Conservation (phyloP, 202 grass and related monocot genomes). For the Elaeis oleifera region DNA sequence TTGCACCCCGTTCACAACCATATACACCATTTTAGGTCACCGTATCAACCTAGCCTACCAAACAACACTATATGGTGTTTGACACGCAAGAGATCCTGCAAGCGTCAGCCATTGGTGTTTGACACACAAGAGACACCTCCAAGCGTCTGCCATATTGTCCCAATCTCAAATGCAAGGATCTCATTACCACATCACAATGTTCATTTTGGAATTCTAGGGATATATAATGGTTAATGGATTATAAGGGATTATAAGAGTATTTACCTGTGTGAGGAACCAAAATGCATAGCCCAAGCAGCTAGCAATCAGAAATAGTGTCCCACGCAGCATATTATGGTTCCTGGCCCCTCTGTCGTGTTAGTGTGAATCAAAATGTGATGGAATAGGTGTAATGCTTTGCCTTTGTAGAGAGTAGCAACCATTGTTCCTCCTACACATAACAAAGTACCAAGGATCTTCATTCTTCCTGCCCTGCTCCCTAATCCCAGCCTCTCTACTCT, state of each 20-base stretch:
- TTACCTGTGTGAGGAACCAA: constrained; percentile 27
- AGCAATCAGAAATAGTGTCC: constrained; percentile 26
- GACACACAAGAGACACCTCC: too few species aligned
- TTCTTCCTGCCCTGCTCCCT: constrained; percentile 1
- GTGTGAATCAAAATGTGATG: constrained; percentile 17
- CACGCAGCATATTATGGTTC: constrained; percentile 16
- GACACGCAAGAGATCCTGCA: too few species aligned
- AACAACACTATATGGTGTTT: too few species aligned
- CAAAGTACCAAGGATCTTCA: constrained; percentile 31
- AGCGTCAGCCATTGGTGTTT: too few species aligned
- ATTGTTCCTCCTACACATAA: constrained; percentile 31
- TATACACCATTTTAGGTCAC: too few species aligned
- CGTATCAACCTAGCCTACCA: too few species aligned
- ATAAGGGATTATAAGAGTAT: too few species aligned
- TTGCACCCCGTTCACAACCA: too few species aligned
- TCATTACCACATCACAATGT: too few species aligned
- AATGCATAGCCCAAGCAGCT: constrained; percentile 37
- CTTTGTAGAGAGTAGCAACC: constrained; percentile 30
- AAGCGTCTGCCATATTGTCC: too few species aligned
- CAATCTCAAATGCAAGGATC: too few species aligned
- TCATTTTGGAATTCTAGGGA: not conserved
- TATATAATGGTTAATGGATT: not conserved
- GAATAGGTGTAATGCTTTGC: constrained; percentile 25
- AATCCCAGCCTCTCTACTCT: constrained; percentile 29
- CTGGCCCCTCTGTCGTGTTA: not conserved